Conservation (phyloP, 768 basidiomycete species). For the Hericium coralloides region DNA sequence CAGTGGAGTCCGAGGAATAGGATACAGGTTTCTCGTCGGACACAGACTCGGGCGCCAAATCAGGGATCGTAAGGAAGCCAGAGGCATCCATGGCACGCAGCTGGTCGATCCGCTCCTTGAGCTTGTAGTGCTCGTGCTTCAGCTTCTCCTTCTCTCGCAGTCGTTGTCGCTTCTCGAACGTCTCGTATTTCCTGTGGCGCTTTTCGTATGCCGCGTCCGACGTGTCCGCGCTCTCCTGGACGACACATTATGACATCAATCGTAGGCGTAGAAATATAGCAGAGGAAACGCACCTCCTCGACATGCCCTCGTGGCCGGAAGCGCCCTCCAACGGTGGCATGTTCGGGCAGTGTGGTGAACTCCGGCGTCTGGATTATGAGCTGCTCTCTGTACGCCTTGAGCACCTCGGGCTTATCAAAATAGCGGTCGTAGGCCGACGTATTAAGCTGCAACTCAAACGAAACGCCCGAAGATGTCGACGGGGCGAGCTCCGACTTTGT, state of each 20-base stretch:
- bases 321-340: conserved; percentile 53
- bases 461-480: conserved; percentile 27
- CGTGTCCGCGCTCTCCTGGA: conserved; percentile 52
- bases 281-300: conserved; percentile 53
- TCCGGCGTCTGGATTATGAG: conserved; percentile 72
- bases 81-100: conserved; percentile 62
- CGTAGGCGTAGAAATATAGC: conserved; percentile 7
- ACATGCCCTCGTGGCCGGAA: conserved; percentile 53
- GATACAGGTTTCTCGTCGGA: conserved; percentile 19
- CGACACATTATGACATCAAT: conserved; percentile 1
- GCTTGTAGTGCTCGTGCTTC: conserved; percentile 85
- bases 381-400: conserved; percentile 61
- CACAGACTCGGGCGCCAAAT: conserved; percentile 37
- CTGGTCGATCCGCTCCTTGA: conserved; percentile 84
- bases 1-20: conserved; percentile 19
- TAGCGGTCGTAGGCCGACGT: conserved; percentile 58
- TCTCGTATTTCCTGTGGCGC: conserved; percentile 80
- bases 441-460: conserved; percentile 39
- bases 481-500: conserved; percentile 53
- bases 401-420: conserved; percentile 71
- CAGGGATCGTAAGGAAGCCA: conserved; percentile 58
- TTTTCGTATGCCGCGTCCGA: conserved; percentile 77
- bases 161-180: conserved; percentile 77
- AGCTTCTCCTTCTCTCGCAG: conserved; percentile 87
- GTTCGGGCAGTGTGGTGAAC: conserved; percentile 38